phyloP scores from a whole-genome alignment of 495 filamentous ascomycete genomes.

The Daldinia grandis region DNA sequence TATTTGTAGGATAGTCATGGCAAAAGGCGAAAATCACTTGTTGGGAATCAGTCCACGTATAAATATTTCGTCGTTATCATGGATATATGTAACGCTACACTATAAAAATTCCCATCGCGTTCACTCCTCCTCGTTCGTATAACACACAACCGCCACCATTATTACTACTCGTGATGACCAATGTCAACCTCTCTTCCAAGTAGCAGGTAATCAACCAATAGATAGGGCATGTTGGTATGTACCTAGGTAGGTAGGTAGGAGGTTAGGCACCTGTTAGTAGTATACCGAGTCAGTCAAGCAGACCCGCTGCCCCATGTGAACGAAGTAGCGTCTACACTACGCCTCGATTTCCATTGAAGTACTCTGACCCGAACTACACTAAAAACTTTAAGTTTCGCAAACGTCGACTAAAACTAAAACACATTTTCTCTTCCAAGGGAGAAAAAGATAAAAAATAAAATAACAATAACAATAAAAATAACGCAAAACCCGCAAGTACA shows the following conservation, averaged over 20 bases:
- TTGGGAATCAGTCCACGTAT: not conserved
- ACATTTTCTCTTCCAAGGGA: not conserved
- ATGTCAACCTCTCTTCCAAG: conserved; percentile 16
- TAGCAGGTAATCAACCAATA: conserved; percentile 1
- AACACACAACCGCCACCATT: not conserved
- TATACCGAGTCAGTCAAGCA: not conserved
- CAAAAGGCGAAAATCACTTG: not conserved
- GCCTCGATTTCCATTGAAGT: conserved; percentile 17
- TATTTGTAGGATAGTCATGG: not conserved
- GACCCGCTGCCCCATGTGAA: not conserved
- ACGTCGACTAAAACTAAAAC: conserved; percentile 6
- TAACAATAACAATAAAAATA: not conserved
- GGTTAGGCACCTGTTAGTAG: not conserved
- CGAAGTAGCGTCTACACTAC: not conserved
- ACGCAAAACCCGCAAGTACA: conserved; percentile 1
- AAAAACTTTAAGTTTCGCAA: not conserved
- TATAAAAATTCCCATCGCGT: not conserved
- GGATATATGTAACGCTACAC: conserved; percentile 12
- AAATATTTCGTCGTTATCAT: conserved; percentile 16
- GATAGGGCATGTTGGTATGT: not conserved
- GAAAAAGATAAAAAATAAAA: not conserved
- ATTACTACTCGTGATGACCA: conserved; percentile 16
- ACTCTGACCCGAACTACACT: not conserved
- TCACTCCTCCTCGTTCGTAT: conserved; percentile 1
- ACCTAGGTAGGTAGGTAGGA: no score